phyloP scores from a whole-genome alignment of 2,329 filamentous ascomycete genomes.

The Pyricularia pennisetigena region DNA sequence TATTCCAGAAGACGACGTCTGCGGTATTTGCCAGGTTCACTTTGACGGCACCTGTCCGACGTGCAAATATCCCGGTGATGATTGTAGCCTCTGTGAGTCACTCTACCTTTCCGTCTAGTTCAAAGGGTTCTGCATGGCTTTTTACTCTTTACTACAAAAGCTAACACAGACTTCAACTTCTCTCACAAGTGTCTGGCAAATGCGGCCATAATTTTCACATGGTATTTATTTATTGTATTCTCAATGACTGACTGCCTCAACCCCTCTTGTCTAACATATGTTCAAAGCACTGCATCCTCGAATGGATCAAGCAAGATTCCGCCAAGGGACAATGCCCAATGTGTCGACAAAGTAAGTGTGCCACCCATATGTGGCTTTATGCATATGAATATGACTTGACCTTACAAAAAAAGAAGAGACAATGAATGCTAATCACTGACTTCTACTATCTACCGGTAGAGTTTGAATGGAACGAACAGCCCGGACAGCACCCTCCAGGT shows the following conservation, averaged over 20 bases:
- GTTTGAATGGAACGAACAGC: constrained; percentile 21
- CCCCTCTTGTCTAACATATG: background rate
- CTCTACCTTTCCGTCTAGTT: background rate
- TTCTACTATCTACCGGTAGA: constrained; percentile 10
- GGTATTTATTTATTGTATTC: constrained; percentile 38
- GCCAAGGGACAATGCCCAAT: constrained; percentile 93
- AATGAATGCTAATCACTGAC: background rate
- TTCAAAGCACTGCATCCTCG: constrained; percentile 84
- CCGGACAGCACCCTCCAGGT: constrained; percentile 4
- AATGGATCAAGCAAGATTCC: constrained; percentile 93
- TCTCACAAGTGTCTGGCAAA: constrained; percentile 70
- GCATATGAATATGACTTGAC: too few relatives aligned
- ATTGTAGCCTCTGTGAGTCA: constrained; percentile 75
- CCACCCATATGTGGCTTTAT: background rate
- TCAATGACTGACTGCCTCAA: background rate
- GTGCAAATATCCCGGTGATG: constrained; percentile 95
- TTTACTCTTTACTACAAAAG: background rate
- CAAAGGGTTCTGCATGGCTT: background rate
- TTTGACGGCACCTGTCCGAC: constrained; percentile 97
- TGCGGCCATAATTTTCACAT: constrained; percentile 98
- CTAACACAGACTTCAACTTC: background rate
- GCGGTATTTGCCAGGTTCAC: constrained; percentile 94
- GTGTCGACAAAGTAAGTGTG: constrained; percentile 76
- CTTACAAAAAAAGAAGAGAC: background rate
- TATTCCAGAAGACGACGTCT: constrained; percentile 93